Evolutionary conservation across 164 flowering plant genomes (phyloP).

Genomic region (Litsea cubeba): DNA sequence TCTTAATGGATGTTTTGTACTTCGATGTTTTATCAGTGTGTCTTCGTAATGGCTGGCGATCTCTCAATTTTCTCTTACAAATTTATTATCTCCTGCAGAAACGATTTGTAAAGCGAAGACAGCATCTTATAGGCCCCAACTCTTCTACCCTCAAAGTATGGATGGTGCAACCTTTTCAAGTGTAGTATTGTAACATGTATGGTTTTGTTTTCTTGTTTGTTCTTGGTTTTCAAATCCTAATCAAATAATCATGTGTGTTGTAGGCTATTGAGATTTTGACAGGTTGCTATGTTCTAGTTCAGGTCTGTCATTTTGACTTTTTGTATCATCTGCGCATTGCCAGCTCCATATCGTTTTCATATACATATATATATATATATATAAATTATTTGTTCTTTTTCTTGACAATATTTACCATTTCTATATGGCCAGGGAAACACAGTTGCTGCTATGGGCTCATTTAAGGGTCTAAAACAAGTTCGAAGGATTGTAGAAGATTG

Average conservation of each 20-base stretch:
- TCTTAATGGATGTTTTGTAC: not conserved
- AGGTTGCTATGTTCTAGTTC: constrained; percentile 86
- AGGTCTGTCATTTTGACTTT: constrained; percentile 38
- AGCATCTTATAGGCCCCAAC: constrained; percentile 82
- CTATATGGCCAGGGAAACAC: constrained; percentile 63
- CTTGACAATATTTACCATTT: constrained; percentile 3
- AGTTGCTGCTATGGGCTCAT: constrained; percentile 95
- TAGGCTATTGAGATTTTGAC: constrained; percentile 96
- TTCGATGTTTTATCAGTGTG: not conserved
- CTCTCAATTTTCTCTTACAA: not conserved
- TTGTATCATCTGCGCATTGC: not conserved
- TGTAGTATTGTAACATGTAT: not conserved
- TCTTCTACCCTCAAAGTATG: constrained; percentile 82
- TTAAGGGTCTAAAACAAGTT: constrained; percentile 84
- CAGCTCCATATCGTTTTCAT: not conserved
- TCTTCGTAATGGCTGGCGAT: not conserved
- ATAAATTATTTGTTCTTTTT: not conserved
- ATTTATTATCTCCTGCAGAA: constrained; percentile 47
- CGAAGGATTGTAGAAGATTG: constrained; percentile 90
- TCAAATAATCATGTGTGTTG: constrained; percentile 8
- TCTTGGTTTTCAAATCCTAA: not conserved
- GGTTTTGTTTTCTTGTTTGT: not conserved
- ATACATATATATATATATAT: too few species aligned
- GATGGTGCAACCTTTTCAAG: not conserved
- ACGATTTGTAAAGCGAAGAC: constrained; percentile 82